These are phyloP conservation scores for Rhododendron molle DNA, from an alignment of 148 eudicot genomes.

Conservation along the genomic window DNA sequence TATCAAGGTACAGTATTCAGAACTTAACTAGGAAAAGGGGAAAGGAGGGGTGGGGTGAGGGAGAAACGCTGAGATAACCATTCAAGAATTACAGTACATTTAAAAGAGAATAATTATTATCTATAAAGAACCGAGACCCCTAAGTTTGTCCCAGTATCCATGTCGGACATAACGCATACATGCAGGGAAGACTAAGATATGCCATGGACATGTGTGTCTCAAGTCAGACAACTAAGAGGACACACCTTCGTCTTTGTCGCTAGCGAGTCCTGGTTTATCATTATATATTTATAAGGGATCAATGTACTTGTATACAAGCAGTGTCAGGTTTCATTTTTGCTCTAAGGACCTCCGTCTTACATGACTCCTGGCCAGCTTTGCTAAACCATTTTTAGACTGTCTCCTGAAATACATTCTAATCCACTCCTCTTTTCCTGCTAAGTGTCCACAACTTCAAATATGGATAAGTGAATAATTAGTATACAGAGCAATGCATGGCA, in stretches of 20 bases:
- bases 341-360: neutral
- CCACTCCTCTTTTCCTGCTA: neutral
- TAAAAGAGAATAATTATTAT: neutral
- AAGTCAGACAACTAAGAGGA: neutral
- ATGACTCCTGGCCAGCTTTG: neutral
- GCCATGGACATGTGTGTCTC: neutral
- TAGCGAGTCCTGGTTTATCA: neutral
- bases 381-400: neutral
- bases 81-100: neutral
- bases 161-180: neutral
- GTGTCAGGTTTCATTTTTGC: neutral
- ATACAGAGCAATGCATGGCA: neutral
- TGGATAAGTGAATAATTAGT: neutral
- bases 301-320: neutral
- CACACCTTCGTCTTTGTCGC: neutral
- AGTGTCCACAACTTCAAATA: neutral
- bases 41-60: neutral
- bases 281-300: neutral
- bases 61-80: neutral
- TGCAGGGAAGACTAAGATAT: neutral
- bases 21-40: neutral
- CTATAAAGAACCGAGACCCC: neutral
- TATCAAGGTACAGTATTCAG: neutral
- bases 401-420: neutral
- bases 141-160: neutral